Evolutionary conservation across 768 basidiomycete species (phyloP).

Genomic region (Pisolithus microcarpus): DNA sequence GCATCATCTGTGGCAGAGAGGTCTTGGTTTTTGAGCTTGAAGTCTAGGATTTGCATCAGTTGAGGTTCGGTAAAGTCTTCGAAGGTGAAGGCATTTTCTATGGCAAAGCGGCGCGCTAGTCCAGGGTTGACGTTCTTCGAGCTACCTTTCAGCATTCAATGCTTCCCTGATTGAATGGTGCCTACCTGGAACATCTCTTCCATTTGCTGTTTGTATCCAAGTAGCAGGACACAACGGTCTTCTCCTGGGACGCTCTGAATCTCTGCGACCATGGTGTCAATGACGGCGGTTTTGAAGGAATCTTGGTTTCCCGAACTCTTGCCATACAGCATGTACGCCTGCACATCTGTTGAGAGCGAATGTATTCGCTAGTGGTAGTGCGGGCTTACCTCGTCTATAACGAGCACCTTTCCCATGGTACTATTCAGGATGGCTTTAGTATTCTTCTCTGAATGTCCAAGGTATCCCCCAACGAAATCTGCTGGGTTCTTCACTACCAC

Average conservation of each 20-base stretch:
- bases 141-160: not conserved
- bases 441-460: constrained; percentile 57
- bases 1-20: constrained; percentile 50
- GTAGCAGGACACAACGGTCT: constrained; percentile 58
- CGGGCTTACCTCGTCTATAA: constrained; percentile 56
- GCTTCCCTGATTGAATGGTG: not conserved
- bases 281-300: constrained; percentile 57
- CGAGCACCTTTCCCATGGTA: constrained; percentile 57
- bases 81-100: constrained; percentile 64
- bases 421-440: constrained; percentile 57
- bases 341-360: not conserved
- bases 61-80: constrained; percentile 55
- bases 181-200: constrained; percentile 67
- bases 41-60: constrained; percentile 43
- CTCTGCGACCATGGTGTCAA: constrained; percentile 70
- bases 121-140: constrained; percentile 64
- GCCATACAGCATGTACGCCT: constrained; percentile 68
- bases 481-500: constrained; percentile 63
- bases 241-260: constrained; percentile 64
- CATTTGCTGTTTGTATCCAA: constrained; percentile 64
- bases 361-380: not conserved
- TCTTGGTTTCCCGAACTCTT: constrained; percentile 31
- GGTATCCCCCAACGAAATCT: constrained; percentile 53
- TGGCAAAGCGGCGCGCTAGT: constrained; percentile 55
- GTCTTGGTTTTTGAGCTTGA: constrained; percentile 52